Evolutionary conservation across 2,329 filamentous ascomycete genomes (phyloP), one percentile per base, ranked within the genome.

Genomic region (Ceratocystis papillata): DNA sequence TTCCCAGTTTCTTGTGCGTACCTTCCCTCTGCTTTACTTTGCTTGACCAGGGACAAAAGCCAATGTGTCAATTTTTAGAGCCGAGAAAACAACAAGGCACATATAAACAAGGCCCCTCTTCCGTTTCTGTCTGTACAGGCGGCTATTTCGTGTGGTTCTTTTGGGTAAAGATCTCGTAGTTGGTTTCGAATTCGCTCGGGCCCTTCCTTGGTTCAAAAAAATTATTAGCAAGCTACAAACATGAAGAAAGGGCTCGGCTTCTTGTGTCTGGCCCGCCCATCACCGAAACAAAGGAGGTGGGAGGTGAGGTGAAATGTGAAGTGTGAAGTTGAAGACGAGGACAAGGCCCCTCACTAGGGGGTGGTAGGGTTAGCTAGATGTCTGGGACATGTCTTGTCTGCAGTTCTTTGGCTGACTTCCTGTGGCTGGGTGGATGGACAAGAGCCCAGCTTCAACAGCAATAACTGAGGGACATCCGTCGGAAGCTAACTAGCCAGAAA

Each of bases 81-180:
- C 20, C 20, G 20, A 15, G 48, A 28, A 28, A 15, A 28, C 22
- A 53, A 15, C 48, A 25, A 50, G 25, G 48, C 37, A 41, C 37
- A 41, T 41, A 12, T 15, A 41, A 53, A 15, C 48, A 25, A 50
- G 25, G 22, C 48, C 48, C 22, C 22, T 12, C 48, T 15, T 25
- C 22, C 10, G 20, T 22, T 22, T 22, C 46, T 22, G 17, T 22
- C 46, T 10, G 17, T 22, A n/a, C n/a, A 7, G 46, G 46, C 48
- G 48, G 48, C 48, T 10, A 25, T 28, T n/a, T 25, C 3, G 3
- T 33, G 12, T 41, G 37, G 37, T 59, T 59, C 28, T 59, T 59
- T 59, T 59, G 55, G 55, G 55, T 20, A 59, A 59, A 30, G 55
- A 59, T 59, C 55, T 59, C 55, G 55, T 59, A 59, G 55, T 59